These are phyloP conservation scores for Caulochytrium protostelioides DNA, from an alignment of 371 early-diverging fungal species.

Conservation along the genomic window DNA sequence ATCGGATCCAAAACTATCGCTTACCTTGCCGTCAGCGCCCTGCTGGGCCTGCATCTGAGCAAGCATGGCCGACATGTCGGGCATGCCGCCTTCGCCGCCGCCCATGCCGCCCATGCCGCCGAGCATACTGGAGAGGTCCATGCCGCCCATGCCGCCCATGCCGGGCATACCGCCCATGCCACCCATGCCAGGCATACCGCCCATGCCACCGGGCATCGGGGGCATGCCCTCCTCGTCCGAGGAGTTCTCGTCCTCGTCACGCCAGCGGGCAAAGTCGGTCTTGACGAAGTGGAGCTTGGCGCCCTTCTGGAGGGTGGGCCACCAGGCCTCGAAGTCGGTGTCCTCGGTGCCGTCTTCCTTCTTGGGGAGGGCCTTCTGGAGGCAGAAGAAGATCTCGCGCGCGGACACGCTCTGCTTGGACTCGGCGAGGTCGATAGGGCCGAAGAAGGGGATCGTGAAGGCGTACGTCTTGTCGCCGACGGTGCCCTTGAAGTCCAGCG, in stretches of 20 bases:
- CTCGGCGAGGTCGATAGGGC: constrained; percentile 33
- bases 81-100: too few species aligned
- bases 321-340: constrained; percentile 42
- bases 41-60: too few species aligned
- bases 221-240: constrained; percentile 61
- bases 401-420: not conserved
- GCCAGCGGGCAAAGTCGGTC: constrained; percentile 78
- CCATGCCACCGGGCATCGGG: constrained; percentile 8
- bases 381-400: not conserved
- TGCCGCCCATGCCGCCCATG: constrained; percentile 9
- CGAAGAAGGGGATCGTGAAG: constrained; percentile 49
- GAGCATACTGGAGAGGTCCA: constrained; percentile 3
- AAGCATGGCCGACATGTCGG: too few species aligned
- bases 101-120: not conserved
- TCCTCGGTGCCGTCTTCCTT: constrained; percentile 35
- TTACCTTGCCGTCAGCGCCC: too few species aligned
- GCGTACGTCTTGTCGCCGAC: constrained; percentile 47
- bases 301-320: constrained; percentile 64
- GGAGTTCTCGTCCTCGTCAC: constrained; percentile 82
- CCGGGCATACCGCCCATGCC: constrained; percentile 6
- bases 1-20: too few species aligned
- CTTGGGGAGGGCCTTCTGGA: constrained; percentile 48
- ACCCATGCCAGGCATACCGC: constrained; percentile 15
- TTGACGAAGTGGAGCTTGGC: constrained; percentile 54
- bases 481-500: constrained; percentile 38